Evolutionary conservation across 495 filamentous ascomycete genomes (phyloP).

Genomic region (Astrothelium subdiscretum): DNA sequence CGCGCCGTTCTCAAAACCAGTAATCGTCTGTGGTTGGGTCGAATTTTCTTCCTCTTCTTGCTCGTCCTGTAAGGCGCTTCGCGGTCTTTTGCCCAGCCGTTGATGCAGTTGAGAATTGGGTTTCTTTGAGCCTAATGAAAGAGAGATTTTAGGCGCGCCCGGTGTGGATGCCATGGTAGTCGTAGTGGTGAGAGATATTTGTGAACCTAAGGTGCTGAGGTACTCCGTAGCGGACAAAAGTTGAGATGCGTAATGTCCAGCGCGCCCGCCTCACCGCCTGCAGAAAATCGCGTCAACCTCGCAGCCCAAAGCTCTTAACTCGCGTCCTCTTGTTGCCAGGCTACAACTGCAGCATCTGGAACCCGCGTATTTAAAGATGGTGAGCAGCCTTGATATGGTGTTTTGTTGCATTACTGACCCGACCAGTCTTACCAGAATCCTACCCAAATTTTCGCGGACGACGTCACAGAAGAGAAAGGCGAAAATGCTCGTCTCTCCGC

Average conservation of each 20-base stretch:
- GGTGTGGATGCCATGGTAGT: neutral
- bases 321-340: slow-evolving; percentile 2
- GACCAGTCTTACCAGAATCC: slow-evolving; percentile 56
- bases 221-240: neutral
- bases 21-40: slow-evolving; percentile 38
- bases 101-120: neutral
- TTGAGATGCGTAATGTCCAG: neutral
- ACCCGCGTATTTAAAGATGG: slow-evolving; percentile 9
- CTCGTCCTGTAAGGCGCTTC: slow-evolving; percentile 28
- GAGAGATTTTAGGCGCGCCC: neutral
- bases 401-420: slow-evolving; percentile 3
- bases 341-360: no score
- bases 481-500: slow-evolving; percentile 97
- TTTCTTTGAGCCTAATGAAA: neutral
- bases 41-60: slow-evolving; percentile 35
- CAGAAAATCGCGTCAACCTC: neutral
- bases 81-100: slow-evolving; percentile 13
- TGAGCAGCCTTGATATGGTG: slow-evolving; percentile 1
- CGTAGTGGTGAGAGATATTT: neutral
- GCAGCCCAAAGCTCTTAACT: neutral
- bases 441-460: slow-evolving; percentile 96
- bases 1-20: slow-evolving; percentile 49
- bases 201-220: neutral
- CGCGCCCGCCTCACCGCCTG: neutral
- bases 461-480: slow-evolving; percentile 94